Evolutionary conservation across 2,329 filamentous ascomycete genomes (phyloP), one percentile per base, ranked within the genome.

Genomic region (Ophiostoma sp.): DNA sequence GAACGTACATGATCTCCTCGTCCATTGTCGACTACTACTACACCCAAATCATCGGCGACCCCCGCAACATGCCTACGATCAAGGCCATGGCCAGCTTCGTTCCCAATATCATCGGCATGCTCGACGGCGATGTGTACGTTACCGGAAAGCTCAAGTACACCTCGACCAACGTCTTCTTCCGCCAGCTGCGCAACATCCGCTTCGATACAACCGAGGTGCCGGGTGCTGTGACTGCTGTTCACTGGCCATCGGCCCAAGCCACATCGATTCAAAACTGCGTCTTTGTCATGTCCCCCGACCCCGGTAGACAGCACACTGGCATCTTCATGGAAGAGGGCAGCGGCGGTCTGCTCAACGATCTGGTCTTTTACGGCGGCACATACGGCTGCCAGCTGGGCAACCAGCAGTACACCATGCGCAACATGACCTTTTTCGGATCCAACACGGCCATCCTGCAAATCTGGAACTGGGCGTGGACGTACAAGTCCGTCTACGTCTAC

Each of bases 381-480:
- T 87, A 89, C 74, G 91, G 90, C 59, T 82, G 84, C 7, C 80
- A 82, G 31, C 80, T 87, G 17, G 91, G 90, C 22, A 91, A 90
- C 78, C 90, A 92, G 81, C 91, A 93, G 79, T 93, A 92, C 79
- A 92, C 90, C 17, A 89, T 90, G 69, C 86, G 90, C 33, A 92
- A 93, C 78, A 78, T 92, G 76, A 89, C 86, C 28, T 92, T 93
- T 81, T 88, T 87, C 77, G 84, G 87, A 74, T 88, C 89, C 76
- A 83, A 89, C 77, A 91, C 89, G 12, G 92, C 90, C 64, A 89
- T 93, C 73, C 87, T 87, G 79, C 90, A 93, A 84, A 87, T 91
- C 75, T 94, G 92, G 92, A 88, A 92, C 80, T 94, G 92, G 92
- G 87, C 89, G 1, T 94, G 91, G 90, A 91, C 89, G 5, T 92